Percentiles rank a stretch among this genome's conserved stretches.
phyloP scores from a whole-genome alignment of 441 rosid species.

The Biscutella laevigata region DNA sequence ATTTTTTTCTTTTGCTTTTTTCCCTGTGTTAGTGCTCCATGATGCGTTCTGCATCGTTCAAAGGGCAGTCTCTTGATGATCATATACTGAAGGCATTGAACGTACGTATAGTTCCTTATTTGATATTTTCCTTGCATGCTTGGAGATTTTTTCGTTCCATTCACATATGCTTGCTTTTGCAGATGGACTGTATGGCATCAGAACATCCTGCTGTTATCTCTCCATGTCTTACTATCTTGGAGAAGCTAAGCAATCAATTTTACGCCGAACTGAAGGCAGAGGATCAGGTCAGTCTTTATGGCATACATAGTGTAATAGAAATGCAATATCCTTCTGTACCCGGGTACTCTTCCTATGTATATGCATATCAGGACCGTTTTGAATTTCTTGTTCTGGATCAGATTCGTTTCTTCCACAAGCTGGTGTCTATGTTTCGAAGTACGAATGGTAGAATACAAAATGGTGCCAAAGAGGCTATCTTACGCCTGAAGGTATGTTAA shows the following conservation, averaged over 20 bases:
- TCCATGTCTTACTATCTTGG: conserved; percentile 66
- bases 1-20: conserved; percentile 15
- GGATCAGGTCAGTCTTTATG: conserved; percentile 54
- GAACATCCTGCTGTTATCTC: conserved; percentile 49
- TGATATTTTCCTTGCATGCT: background rate
- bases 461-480: conserved; percentile 67
- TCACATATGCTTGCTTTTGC: conserved; percentile 28
- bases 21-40: conserved; percentile 47
- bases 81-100: conserved; percentile 53
- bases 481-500: conserved; percentile 63
- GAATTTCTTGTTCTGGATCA: conserved; percentile 30
- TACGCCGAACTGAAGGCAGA: conserved; percentile 44
- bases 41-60: conserved; percentile 30
- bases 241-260: conserved; percentile 47
- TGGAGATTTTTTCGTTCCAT: conserved; percentile 1
- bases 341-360: background rate
- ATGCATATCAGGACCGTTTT: background rate
- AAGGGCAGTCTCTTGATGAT: conserved; percentile 40
- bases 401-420: conserved; percentile 54
- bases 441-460: conserved; percentile 54
- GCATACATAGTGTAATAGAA: conserved; percentile 4
- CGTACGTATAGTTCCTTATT: conserved; percentile 38
- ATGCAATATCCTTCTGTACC: background rate
- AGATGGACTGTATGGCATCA: conserved; percentile 50
- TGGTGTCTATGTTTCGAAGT: conserved; percentile 54